A percentile compares a stretch with the other conserved stretches of the same genome.
Evolutionary conservation across 768 basidiomycete genomes (phyloP).

Genomic region (Suillus brevipes): DNA sequence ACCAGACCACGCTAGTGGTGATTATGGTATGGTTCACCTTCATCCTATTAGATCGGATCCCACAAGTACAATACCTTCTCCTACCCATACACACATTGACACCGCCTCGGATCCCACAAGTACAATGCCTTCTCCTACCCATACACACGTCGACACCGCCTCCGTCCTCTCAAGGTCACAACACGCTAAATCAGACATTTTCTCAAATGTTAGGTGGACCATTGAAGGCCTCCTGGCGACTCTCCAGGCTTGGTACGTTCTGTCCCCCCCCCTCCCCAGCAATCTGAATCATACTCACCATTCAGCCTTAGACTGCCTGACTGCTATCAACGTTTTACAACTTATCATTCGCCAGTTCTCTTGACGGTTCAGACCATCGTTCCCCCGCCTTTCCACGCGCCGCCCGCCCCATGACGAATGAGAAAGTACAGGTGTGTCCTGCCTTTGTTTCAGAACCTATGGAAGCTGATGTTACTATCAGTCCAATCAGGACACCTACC

Average conservation of each 20-base stretch:
- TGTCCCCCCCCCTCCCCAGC: no score
- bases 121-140: conserved; percentile 38
- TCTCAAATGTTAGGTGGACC: background rate
- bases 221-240: no score
- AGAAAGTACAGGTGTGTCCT: conserved; percentile 59
- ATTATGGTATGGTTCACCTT: conserved; percentile 28
- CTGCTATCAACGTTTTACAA: no score
- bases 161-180: conserved; percentile 29
- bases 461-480: conserved; percentile 48
- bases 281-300: no score
- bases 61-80: conserved; percentile 36
- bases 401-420: conserved; percentile 37
- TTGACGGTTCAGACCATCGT: conserved; percentile 19
- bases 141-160: conserved; percentile 40
- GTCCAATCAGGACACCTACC: conserved; percentile 22
- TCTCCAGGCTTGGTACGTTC: no score
- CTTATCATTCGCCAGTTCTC: conserved; percentile 9
- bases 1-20: conserved; percentile 40
- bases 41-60: conserved; percentile 38
- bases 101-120: conserved; percentile 37
- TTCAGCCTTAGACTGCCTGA: no score
- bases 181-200: conserved; percentile 8
- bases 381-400: conserved; percentile 32
- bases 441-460: conserved; percentile 50
- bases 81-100: conserved; percentile 40